phyloP scores from a whole-genome alignment of 768 basidiomycete species.

The Termitomyces sp. region DNA sequence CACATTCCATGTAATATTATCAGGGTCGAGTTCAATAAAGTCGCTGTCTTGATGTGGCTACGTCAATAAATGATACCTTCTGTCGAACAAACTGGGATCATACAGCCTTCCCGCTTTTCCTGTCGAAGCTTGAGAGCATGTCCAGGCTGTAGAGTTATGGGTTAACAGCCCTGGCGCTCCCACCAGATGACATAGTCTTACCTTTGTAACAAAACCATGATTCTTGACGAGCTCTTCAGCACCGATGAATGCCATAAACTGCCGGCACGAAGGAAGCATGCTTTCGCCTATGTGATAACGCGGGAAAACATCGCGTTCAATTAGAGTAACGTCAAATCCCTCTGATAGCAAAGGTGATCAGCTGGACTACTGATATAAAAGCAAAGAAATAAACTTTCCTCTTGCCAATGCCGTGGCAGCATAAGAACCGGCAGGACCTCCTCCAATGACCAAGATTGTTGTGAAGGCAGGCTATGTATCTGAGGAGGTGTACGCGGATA shows the following conservation, averaged over 20 bases:
- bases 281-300: conserved; percentile 41
- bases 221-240: conserved; percentile 25
- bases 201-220: conserved; percentile 30
- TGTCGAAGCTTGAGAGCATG: conserved; percentile 59
- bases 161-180: no score
- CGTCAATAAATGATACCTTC: not conserved
- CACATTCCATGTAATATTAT: conserved; percentile 60
- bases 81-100: conserved; percentile 14
- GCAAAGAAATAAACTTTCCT: conserved; percentile 28
- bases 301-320: conserved; percentile 44
- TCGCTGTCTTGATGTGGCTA: conserved; percentile 39
- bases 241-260: conserved; percentile 32
- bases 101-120: conserved; percentile 55
- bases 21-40: conserved; percentile 47
- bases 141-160: conserved; percentile 40
- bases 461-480: conserved; percentile 20
- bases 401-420: conserved; percentile 43
- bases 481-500: not conserved
- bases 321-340: conserved; percentile 47
- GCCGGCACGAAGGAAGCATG: conserved; percentile 28
- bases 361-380: not conserved
- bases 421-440: conserved; percentile 47
- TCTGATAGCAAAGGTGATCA: conserved; percentile 20
- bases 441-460: conserved; percentile 37
- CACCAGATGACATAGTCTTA: not conserved